Evolutionary conservation across 345 rosid genomes (phyloP), one percentile per base, ranked within the genome.

Genomic region (Citrus inodora): DNA sequence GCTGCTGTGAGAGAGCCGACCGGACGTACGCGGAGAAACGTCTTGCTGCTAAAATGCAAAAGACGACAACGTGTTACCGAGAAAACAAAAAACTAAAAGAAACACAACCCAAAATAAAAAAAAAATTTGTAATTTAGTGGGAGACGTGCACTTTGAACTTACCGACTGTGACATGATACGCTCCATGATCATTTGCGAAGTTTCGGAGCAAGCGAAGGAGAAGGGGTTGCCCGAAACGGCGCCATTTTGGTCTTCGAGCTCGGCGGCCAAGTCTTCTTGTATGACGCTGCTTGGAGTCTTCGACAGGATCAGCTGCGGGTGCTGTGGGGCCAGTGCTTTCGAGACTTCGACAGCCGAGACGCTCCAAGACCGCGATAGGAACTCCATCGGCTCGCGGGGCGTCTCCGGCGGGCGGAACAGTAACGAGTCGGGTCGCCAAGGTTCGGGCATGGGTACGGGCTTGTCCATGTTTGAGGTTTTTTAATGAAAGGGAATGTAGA

Each of bases 91-190:
- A 46, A 11, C 7, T 35, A 33, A 21, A 58, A 55, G 61, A 56
- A 13, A 9, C 27, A 38, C 3, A 4, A 33, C 35, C 35, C 0
- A n/a, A n/a, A 9, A 68, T 1, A 1, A 48, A 40, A 2, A 24
- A 59, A 48, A 21, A 32, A 38, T 8, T 25, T n/a, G 56, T n/a
- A 35, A 33, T 56, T 76, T 68, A 4, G 78, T 76, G 73, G 76
- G 13, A 32, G 24, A 74, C 75, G 70, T 60, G 33, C 33, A 21
- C 6, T 37, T 71, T 32, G 19, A 46, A 82, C 98, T 92, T 80
- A 97, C 99, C 90, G 99, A 93, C 85, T 97, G 99, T 55, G 98
- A 53, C 94, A 97, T 85, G 87, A 97, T 97, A 51, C 99, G 90
- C 22, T 97, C 99, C 93, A 97, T 87, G 76, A 97, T 92, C 98